A percentile compares a stretch with the other conserved stretches of the same genome.
These are phyloP conservation scores for Physcomitrium patens DNA, from an alignment of 225 moss, liverwort and hornwort species.

Conservation along the genomic window DNA sequence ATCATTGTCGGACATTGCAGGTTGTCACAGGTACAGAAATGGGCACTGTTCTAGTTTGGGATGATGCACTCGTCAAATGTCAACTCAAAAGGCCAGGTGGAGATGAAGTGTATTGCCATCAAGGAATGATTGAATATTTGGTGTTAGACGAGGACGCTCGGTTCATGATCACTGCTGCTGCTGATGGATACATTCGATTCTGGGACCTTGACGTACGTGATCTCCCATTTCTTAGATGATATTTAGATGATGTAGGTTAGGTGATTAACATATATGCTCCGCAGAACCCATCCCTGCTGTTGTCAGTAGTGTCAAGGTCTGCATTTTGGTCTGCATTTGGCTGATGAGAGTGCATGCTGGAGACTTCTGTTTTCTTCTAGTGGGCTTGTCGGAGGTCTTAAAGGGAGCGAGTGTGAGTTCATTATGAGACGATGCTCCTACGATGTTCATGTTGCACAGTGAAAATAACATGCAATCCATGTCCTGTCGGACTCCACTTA, in stretches of 20 bases:
- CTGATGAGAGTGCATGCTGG: not conserved
- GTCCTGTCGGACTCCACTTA: not conserved
- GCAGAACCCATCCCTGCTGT: not conserved
- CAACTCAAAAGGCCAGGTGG: conserved; percentile 93
- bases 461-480: conserved; percentile 15
- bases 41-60: conserved; percentile 93
- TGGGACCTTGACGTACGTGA: conserved; percentile 93
- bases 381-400: not conserved
- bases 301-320: not conserved
- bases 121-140: conserved; percentile 88
- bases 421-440: not conserved
- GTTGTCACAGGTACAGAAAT: conserved; percentile 92
- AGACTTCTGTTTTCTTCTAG: not conserved
- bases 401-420: not conserved
- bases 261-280: not conserved
- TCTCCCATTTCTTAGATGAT: not conserved
- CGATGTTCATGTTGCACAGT: not conserved
- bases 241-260: not conserved
- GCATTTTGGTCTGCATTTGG: not conserved
- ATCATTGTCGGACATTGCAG: conserved; percentile 38
- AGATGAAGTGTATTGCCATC: conserved; percentile 67
- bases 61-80: conserved; percentile 92
- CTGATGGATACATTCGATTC: conserved; percentile 90
- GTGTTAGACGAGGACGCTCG: conserved; percentile 67
- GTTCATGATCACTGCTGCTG: conserved; percentile 84